phyloP scores from a whole-genome alignment of 495 filamentous ascomycete species.

The Penicillium taxi region DNA sequence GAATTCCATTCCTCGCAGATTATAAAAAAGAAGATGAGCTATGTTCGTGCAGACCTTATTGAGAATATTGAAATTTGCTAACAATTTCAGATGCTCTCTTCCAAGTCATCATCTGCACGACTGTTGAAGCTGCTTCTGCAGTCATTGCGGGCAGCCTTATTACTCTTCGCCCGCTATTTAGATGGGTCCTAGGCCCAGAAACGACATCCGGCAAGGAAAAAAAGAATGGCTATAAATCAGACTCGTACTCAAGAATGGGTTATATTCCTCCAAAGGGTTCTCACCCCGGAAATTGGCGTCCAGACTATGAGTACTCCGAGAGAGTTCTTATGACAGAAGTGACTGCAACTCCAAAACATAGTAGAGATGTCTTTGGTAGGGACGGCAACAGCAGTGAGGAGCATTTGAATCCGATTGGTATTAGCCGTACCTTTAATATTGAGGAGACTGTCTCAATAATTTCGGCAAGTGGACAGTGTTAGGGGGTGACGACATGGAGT shows the following conservation, averaged over 20 bases:
- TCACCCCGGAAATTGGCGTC: slow-evolving; percentile 9
- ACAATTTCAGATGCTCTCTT: slow-evolving; percentile 18
- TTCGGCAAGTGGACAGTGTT: too few species aligned
- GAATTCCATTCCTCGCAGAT: slow-evolving; percentile 21
- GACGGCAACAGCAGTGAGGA: slow-evolving; percentile 13
- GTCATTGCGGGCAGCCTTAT: slow-evolving; percentile 35
- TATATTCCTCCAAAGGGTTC: too few species aligned
- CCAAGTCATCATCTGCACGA: slow-evolving; percentile 28
- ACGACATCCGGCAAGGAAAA: background rate
- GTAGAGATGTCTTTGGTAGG: background rate
- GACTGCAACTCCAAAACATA: background rate
- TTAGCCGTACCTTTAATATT: background rate
- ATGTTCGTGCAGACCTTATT: slow-evolving; percentile 12
- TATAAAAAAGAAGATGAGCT: slow-evolving; percentile 23
- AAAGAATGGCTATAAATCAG: background rate
- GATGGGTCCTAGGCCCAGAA: slow-evolving; percentile 14
- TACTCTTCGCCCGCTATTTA: slow-evolving; percentile 32
- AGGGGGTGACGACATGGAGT: too few species aligned
- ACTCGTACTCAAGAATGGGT: too few species aligned
- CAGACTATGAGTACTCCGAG: slow-evolving; percentile 7
- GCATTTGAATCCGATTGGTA: background rate
- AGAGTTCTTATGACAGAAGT: slow-evolving; percentile 5
- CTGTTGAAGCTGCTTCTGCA: slow-evolving; percentile 27
- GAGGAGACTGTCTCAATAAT: slow-evolving; percentile 1
- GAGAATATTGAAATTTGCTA: background rate